A percentile compares a stretch with the other conserved stretches of the same genome.
Evolutionary conservation across 129 eudicot species (phyloP).

Genomic region (Flaveria brownii): DNA sequence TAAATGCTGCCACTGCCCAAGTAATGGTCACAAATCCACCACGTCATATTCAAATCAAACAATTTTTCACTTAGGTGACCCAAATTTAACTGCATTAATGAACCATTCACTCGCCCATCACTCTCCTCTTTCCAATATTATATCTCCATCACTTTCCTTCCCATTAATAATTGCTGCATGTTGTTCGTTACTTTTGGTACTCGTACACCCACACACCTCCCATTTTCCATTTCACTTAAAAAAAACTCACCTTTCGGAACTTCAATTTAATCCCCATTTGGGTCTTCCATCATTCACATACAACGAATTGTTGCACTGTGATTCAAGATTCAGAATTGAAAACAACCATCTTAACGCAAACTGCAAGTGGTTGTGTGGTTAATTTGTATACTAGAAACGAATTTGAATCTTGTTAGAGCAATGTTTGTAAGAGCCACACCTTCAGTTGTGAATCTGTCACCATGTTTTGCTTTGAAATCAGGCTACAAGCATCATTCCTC

Average conservation of each 20-base stretch:
- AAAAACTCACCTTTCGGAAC: constrained; percentile 9
- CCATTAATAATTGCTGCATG: constrained; percentile 2
- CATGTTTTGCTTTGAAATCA: constrained; percentile 41
- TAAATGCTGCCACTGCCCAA: too few relatives aligned
- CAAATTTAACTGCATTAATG: background rate
- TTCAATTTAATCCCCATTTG: background rate
- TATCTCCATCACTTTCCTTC: background rate
- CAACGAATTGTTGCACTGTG: background rate
- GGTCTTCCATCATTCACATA: constrained; percentile 6
- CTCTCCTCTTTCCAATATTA: background rate
- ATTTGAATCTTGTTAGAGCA: constrained; percentile 14
- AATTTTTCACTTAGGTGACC: background rate
- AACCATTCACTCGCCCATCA: background rate
- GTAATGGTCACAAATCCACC: constrained; percentile 24
- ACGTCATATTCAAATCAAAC: constrained; percentile 18
- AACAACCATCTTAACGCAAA: background rate
- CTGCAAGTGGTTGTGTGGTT: background rate
- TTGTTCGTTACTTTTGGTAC: background rate
- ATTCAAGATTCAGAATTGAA: background rate
- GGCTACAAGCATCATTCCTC: constrained; percentile 31
- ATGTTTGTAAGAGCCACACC: constrained; percentile 35
- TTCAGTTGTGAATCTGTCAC: constrained; percentile 38
- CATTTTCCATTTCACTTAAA: constrained; percentile 25
- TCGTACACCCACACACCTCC: constrained; percentile 24
- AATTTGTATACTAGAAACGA: background rate